phyloP scores from a whole-genome alignment of 768 basidiomycete genomes.

The Boletus sensibilis region DNA sequence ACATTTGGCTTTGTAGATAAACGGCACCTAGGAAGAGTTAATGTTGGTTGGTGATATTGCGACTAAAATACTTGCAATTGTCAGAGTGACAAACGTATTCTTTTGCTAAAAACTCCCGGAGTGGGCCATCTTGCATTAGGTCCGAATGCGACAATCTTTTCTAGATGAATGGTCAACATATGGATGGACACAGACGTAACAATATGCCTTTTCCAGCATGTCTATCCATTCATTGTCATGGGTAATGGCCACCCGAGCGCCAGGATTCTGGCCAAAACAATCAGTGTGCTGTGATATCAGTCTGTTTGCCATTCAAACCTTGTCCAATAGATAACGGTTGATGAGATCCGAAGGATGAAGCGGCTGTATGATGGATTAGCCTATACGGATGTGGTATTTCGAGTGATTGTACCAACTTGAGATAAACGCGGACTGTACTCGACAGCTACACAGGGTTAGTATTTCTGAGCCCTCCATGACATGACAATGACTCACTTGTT shows the following conservation, averaged over 20 bases:
- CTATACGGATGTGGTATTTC: too few relatives aligned
- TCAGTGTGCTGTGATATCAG: not conserved
- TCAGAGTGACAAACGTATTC: not conserved
- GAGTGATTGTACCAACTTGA: not conserved
- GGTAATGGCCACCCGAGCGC: conserved; percentile 2
- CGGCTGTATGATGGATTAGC: not conserved
- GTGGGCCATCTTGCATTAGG: not conserved
- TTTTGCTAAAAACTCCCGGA: not conserved
- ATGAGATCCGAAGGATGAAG: conserved; percentile 7
- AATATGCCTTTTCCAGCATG: conserved; percentile 2
- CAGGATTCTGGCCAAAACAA: not conserved
- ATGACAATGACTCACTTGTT: too few relatives aligned
- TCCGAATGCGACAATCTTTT: not conserved
- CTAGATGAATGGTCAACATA: not conserved
- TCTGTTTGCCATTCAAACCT: not conserved
- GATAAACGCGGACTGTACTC: not conserved
- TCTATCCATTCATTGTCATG: conserved; percentile 12
- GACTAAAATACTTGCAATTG: not conserved
- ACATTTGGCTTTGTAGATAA: conserved; percentile 1
- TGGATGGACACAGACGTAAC: not conserved
- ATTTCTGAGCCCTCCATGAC: too few relatives aligned
- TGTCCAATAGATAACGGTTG: conserved; percentile 8
- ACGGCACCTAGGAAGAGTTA: not conserved
- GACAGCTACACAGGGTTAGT: not conserved
- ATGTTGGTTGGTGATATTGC: not conserved